Conservation (phyloP, 352 stramenopile species). For the Pythium scleroteichum region DNA sequence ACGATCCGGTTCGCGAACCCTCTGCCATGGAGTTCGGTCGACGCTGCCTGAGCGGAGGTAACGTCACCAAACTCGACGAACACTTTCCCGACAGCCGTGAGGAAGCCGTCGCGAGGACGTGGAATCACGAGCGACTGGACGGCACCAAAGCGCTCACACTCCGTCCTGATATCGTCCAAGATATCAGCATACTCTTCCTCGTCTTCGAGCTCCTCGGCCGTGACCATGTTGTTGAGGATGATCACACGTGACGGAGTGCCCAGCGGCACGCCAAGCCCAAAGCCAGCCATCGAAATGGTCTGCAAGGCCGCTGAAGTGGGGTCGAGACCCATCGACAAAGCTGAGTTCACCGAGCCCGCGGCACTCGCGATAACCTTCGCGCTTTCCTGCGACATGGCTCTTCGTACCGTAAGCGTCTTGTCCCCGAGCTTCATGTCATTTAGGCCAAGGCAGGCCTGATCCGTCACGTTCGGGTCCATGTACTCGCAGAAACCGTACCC, state of each 20-base stretch:
- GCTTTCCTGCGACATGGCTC: conserved; percentile 81
- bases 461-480: conserved; percentile 88
- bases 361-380: conserved; percentile 63
- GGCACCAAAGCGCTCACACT: conserved; percentile 90
- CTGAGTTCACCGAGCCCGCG: conserved; percentile 68
- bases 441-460: conserved; percentile 92
- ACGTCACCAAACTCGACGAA: conserved; percentile 94
- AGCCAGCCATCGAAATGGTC: conserved; percentile 61
- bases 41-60: conserved; percentile 73
- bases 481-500: conserved; percentile 99
- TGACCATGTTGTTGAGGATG: conserved; percentile 98
- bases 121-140: conserved; percentile 83
- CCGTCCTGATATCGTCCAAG: conserved; percentile 95
- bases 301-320: conserved; percentile 67
- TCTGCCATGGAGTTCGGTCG: conserved; percentile 89
- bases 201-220: conserved; percentile 93
- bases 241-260: conserved; percentile 85
- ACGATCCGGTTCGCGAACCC: conserved; percentile 94
- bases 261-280: conserved; percentile 46
- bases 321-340: conserved; percentile 65
- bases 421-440: conserved; percentile 95
- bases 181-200: conserved; percentile 96
- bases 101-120: conserved; percentile 61
- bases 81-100: conserved; percentile 67
- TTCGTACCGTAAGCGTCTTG: conserved; percentile 89